Percentiles rank a stretch among this genome's conserved stretches.
These are phyloP conservation scores for Saturnispora ahearnii DNA, from an alignment of 805 yeast genomes.

Conservation along the genomic window DNA sequence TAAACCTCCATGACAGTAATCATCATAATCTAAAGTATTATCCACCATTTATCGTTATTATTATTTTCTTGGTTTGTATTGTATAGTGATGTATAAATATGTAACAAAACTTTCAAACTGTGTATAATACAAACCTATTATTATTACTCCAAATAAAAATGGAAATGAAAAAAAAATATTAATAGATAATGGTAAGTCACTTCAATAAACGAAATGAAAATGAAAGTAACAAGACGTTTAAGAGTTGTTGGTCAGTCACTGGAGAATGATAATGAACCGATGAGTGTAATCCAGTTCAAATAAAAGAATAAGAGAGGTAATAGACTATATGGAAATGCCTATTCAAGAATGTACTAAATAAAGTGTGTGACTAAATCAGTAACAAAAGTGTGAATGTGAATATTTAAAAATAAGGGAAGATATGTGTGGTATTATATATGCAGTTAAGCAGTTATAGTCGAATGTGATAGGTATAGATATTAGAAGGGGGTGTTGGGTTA, in stretches of 20 bases:
- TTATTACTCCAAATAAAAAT: not conserved
- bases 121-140: not conserved
- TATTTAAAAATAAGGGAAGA: not conserved
- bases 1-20: constrained; percentile 31
- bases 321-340: not conserved
- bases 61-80: not conserved
- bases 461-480: not conserved
- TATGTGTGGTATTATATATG: not conserved
- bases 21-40: constrained; percentile 19
- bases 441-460: not conserved
- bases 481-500: not conserved
- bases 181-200: not conserved
- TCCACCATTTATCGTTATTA: not conserved
- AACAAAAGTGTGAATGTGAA: not conserved
- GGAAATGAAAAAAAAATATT: not conserved
- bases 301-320: not conserved
- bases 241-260: not conserved
- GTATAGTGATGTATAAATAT: not conserved
- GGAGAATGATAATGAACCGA: not conserved
- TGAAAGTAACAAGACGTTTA: not conserved
- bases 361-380: not conserved
- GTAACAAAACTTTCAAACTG: not conserved
- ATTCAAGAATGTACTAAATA: not conserved
- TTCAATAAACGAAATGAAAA: not conserved
- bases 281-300: not conserved